These are phyloP conservation scores for Podila minutissima DNA, from an alignment of 192 early-diverging fungal genomes.

Conservation along the genomic window DNA sequence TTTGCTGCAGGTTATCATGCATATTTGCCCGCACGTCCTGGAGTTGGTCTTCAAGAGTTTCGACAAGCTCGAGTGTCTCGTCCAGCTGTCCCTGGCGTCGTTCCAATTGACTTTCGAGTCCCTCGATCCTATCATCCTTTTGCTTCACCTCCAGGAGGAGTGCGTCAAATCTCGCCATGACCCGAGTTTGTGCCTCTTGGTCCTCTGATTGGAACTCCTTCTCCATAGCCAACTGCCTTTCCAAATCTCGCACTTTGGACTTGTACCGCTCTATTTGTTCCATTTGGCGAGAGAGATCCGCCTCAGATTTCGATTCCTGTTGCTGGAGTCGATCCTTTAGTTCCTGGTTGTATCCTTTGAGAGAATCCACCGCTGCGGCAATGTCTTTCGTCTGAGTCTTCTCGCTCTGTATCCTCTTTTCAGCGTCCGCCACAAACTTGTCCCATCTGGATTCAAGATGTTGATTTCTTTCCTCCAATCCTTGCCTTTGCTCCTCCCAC, in stretches of 20 bases:
- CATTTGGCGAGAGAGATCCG: neutral
- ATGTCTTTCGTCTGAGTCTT: slow-evolving; percentile 7
- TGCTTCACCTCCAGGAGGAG: slow-evolving; percentile 12
- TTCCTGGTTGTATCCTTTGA: slow-evolving; percentile 13
- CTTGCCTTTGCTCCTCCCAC: slow-evolving; percentile 2
- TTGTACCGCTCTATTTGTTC: neutral
- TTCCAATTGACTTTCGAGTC: slow-evolving; percentile 14
- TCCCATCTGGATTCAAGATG: slow-evolving; percentile 6
- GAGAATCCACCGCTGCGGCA: neutral
- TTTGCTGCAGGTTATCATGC: slow-evolving; percentile 1
- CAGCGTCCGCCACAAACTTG: neutral
- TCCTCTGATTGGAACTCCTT: slow-evolving; percentile 10
- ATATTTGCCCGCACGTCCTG: slow-evolving; percentile 7
- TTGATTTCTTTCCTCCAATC: neutral
- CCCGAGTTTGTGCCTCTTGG: slow-evolving; percentile 11
- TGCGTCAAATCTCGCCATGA: slow-evolving; percentile 7
- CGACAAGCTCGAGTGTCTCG: slow-evolving; percentile 10
- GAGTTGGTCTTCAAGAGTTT: slow-evolving; percentile 20
- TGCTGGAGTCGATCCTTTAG: slow-evolving; percentile 4
- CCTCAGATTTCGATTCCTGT: neutral
- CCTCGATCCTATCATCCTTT: slow-evolving; percentile 19
- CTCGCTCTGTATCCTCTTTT: neutral
- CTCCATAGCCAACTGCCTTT: slow-evolving; percentile 18
- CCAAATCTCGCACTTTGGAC: slow-evolving; percentile 2
- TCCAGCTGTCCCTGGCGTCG: slow-evolving; percentile 19